Base-by-base conservation (phyloP, 2,329 filamentous ascomycete genomes). In the Xylaria arbuscula region DNA sequence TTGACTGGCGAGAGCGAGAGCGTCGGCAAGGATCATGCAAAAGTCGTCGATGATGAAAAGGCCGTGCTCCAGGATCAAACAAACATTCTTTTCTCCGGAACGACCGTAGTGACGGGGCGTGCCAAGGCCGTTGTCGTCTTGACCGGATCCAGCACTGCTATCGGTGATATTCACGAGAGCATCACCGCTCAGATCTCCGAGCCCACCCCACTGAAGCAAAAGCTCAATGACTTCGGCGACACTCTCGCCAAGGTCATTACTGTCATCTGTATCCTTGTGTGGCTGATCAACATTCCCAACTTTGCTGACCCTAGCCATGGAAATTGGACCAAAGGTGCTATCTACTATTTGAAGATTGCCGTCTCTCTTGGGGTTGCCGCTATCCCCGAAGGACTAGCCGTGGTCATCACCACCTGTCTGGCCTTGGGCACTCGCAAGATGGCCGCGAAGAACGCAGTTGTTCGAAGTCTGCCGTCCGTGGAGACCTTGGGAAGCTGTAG, bases 271-370 rank as follows among this genome's bases (percentile, higher is more conserved):
- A 85, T 98, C 72, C 84, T 97, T 66, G 96, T 99, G 75, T 99
- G 96, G 96, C 85, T 98, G 69, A 99, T 99, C 86, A 99, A 99
- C 83, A 93, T 98, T 74, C 91, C 93, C 77, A 93, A 99, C 84
- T 99, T 99, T 86, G 96, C 89, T 78, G 96, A 99, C 77, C 93
- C 94, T 34, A 92, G 92, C 72, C 95, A 98, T 76, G 96, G 96
- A 76, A 92, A 89, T 81, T 98, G 94, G 91, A 88, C 93, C 72
- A 99, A 98, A 85, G 96, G 96, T 68, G 96, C 96, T 68, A 98
- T 99, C 77, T 99, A 99, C 87, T 99, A 99, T 82, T 89, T 99
- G 76, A 99, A 99, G 87, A 99, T 99, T 78, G 96, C 96, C 50
- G 97, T 99, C 50, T 99, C 96, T 58, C 92, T 99, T 45, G 97